Conservation (phyloP, 331 rosid species). For the Quercus tomentella region DNA sequence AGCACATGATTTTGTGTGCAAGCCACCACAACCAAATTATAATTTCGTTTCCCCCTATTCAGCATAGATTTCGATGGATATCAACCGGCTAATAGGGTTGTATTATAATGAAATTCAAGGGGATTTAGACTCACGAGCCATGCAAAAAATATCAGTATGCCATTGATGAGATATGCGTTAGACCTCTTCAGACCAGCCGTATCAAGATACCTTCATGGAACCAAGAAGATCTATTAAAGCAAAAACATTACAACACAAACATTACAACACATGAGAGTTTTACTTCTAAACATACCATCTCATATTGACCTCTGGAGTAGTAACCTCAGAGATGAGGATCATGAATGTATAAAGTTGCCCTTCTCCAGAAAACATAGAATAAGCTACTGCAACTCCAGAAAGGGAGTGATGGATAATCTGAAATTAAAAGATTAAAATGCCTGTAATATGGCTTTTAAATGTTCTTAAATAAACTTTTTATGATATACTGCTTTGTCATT, state of each 20-base stretch:
- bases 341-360: slow-evolving; percentile 88
- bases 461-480: background rate
- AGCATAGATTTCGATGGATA: background rate
- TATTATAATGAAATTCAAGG: background rate
- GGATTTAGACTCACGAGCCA: slow-evolving; percentile 65
- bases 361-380: slow-evolving; percentile 86
- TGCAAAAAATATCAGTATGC: slow-evolving; percentile 84
- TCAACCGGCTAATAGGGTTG: background rate
- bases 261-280: background rate
- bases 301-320: slow-evolving; percentile 96
- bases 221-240: slow-evolving; percentile 21
- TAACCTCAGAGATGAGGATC: slow-evolving; percentile 94
- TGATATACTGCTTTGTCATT: background rate
- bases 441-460: background rate
- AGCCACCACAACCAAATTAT: background rate
- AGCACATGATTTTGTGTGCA: background rate
- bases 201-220: slow-evolving; percentile 85
- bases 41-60: too few species aligned
- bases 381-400: slow-evolving; percentile 69
- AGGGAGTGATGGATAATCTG: slow-evolving; percentile 92
- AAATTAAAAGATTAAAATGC: slow-evolving; percentile 1
- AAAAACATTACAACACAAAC: background rate
- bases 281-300: slow-evolving; percentile 63
- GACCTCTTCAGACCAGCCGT: slow-evolving; percentile 86
- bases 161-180: slow-evolving; percentile 74